Percentiles rank a stretch among this genome's conserved stretches.
These are phyloP conservation scores for Ophiostoma himal-ulmi DNA, from an alignment of 2,329 filamentous ascomycete genomes.

Conservation along the genomic window DNA sequence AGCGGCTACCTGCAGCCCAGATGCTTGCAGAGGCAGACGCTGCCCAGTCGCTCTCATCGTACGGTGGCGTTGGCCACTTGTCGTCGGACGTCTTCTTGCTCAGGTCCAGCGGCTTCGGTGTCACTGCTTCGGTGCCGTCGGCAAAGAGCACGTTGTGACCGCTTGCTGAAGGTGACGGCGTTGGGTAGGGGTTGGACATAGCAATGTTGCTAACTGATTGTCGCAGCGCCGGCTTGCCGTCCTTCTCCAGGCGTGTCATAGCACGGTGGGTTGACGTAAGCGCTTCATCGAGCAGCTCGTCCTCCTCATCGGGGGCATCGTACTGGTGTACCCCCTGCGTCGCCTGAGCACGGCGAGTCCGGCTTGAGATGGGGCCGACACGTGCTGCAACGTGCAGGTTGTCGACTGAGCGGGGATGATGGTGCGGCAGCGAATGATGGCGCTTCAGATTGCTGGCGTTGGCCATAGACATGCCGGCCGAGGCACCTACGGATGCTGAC, in stretches of 20 bases:
- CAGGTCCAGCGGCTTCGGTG: slow-evolving; percentile 67
- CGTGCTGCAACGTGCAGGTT: slow-evolving; percentile 54
- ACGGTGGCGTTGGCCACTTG: slow-evolving; percentile 94
- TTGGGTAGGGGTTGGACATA: slow-evolving; percentile 58
- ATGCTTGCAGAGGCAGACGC: slow-evolving; percentile 76
- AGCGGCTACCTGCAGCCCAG: slow-evolving; percentile 63
- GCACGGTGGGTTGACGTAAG: slow-evolving; percentile 70
- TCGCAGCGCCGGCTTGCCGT: slow-evolving; percentile 46
- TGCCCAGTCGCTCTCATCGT: slow-evolving; percentile 90
- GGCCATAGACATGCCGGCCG: slow-evolving; percentile 11
- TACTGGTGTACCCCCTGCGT: slow-evolving; percentile 74
- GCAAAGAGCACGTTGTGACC: slow-evolving; percentile 70
- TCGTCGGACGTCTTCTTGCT: slow-evolving; percentile 51
- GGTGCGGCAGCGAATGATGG: slow-evolving; percentile 59
- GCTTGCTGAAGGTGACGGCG: slow-evolving; percentile 72
- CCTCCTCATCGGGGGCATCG: slow-evolving; percentile 92
- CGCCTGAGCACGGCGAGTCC: slow-evolving; percentile 73
- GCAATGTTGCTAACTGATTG: slow-evolving; percentile 61
- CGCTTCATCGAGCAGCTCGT: slow-evolving; percentile 88
- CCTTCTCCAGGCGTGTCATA: slow-evolving; percentile 62
- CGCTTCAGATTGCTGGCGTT: slow-evolving; percentile 54
- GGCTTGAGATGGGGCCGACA: slow-evolving; percentile 63
- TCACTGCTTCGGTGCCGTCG: slow-evolving; percentile 55
- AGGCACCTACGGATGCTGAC: slow-evolving; percentile 8
- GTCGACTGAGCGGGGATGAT: slow-evolving; percentile 58